These are phyloP conservation scores for Suillus clintonianus DNA, from an alignment of 768 basidiomycete genomes.

Conservation along the genomic window DNA sequence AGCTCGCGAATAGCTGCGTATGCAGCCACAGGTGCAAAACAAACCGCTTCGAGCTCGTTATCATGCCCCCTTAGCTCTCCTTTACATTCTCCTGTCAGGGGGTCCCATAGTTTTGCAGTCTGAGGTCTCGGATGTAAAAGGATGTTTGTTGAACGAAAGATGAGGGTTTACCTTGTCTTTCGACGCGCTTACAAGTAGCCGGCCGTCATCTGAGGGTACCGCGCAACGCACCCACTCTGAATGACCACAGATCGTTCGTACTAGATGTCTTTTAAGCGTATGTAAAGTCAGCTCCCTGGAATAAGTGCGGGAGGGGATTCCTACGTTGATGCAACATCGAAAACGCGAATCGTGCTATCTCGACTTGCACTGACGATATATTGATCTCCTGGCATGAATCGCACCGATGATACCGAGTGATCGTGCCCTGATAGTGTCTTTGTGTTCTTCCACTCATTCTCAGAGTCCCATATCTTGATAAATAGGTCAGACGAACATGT, in stretches of 20 bases:
- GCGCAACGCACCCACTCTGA: slow-evolving; percentile 83
- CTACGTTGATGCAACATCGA: slow-evolving; percentile 85
- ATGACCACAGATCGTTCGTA: slow-evolving; percentile 76
- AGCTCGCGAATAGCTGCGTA: slow-evolving; percentile 79
- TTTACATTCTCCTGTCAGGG: slow-evolving; percentile 72
- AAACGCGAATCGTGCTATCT: slow-evolving; percentile 83
- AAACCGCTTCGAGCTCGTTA: slow-evolving; percentile 79
- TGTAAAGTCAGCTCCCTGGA: slow-evolving; percentile 11
- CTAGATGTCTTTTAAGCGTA: slow-evolving; percentile 55
- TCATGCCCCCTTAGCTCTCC: slow-evolving; percentile 86
- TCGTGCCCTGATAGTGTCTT: slow-evolving; percentile 90
- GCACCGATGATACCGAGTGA: slow-evolving; percentile 84
- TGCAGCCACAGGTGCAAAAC: slow-evolving; percentile 77
- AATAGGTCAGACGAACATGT: slow-evolving; percentile 86
- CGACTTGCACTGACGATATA: slow-evolving; percentile 84
- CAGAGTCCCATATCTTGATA: slow-evolving; percentile 90
- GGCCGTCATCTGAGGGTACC: slow-evolving; percentile 69
- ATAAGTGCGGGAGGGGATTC: not conserved
- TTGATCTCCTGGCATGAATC: slow-evolving; percentile 85
- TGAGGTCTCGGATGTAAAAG: slow-evolving; percentile 27
- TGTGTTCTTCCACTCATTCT: slow-evolving; percentile 87
- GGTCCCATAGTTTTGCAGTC: slow-evolving; percentile 81
- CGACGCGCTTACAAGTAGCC: slow-evolving; percentile 75
- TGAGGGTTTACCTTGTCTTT: slow-evolving; percentile 74
- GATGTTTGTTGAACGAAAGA: not conserved